Base-by-base conservation (phyloP, 208 protist genomes). In the Naegleria fowleri region DNA sequence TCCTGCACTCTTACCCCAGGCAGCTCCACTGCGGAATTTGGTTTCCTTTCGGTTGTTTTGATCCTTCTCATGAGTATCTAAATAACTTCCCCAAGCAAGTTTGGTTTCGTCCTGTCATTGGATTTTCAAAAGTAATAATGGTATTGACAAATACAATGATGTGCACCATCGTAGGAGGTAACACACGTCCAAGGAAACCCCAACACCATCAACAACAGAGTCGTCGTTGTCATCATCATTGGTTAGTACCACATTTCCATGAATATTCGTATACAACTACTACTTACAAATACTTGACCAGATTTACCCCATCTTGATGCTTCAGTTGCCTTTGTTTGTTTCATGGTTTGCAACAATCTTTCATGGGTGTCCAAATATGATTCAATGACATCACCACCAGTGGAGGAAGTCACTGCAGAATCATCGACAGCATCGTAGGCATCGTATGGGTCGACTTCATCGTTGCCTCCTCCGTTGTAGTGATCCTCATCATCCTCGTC, bases 51-150 rank as follows among this genome's bases (percentile, higher is more conserved):
- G 40, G 40, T 19, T 40, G 29, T 2, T 16, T 51, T 9, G 29
- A n/a, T 87, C 83, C 40, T 51, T 87, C 38, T 87, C 83, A 15
- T 52, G 41, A 36, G 83, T 87, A n/a, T 87, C 83, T 9, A 87
- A 51, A 36, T 52, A 87, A n/a, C 40, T 52, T 22, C 83, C 83
- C 55, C 55, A 67, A 67, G 55, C 22, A 29, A 67, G 55, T 67
- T 67, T 67, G 55, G 11, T 67, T 67, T 67, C 55, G 19, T 67
- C 55, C 55, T 67, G 19, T 67, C n/a, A n/a, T n/a, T n/a, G n/a
- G n/a, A n/a, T n/a, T n/a, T n/a, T n/a, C n/a, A n/a, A 48, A 48
- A 48, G 7, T 48, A 48, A 48, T 48, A 48, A 7, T 48, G 43
- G 43, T 48, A 7, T 48, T 9, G 43, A 48, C 5, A 48, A 7